Base-by-base conservation (phyloP, 106 monocot species). In the Phalaenopsis equestris region DNA sequence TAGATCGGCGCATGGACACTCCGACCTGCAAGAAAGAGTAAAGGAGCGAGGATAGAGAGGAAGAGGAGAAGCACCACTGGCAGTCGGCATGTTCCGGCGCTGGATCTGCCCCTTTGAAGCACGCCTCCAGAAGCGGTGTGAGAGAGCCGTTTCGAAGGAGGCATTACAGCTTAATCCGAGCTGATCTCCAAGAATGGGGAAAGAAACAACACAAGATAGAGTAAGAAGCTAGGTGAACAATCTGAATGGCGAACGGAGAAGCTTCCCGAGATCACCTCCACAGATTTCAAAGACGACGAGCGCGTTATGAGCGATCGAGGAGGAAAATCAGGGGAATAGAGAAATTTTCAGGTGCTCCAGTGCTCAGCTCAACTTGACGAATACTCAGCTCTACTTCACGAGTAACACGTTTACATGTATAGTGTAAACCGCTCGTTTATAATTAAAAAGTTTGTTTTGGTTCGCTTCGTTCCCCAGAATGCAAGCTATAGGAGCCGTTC, bases 41-140 rank as follows among this genome's bases (percentile, higher is more conserved):
- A 77, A 6, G 89, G 83, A 1, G 84, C 81, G 74, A 89, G 81
- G 43, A 89, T 37, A 67, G 74, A 86, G 78, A 89, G 56, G 81
- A 89, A 84, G 11, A 89, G 68, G 39, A 89, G 81, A 17, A 89
- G 72, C 61, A 86, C 56, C 15, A 81, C 55, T 5, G 89, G 81
- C 15, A 81, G 81, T 47, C 81, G 41, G 43, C 73, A 82, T 38
- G 72, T 55, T 4, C 82, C 56, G 68, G 80, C 73, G 77, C 49
- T 80, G 42, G 49, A 41, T 24, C 77, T 46, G 48, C 82, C 41
- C 55, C 80, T 74, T 24, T 48, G 48, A 4, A 12, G 9, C 18
- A 78, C 55, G 21, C 73, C 65, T 67, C 75, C 48, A 9, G 78
- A 81, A 73, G n/a, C 58, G 56, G 79, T 77, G 46, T 79, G 57